These are phyloP conservation scores for Lecanoromycetidae sp. DNA, from an alignment of 2,329 filamentous ascomycete genomes.

Conservation along the genomic window DNA sequence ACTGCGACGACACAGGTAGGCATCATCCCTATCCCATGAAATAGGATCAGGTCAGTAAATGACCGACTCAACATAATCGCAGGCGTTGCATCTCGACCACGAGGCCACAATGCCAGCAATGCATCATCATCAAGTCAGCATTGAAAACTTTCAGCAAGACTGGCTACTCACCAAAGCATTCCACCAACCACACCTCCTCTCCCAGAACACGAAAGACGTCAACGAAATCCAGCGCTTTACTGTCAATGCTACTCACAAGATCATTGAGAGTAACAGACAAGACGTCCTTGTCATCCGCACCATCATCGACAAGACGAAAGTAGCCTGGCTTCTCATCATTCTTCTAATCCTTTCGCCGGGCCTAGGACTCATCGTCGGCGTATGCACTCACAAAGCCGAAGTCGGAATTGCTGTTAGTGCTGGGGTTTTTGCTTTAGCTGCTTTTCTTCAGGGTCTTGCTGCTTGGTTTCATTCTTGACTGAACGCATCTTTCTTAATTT, in stretches of 20 bases:
- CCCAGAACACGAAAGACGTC: background rate
- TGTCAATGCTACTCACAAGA: background rate
- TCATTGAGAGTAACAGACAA: background rate
- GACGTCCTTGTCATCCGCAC: background rate
- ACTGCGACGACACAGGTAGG: background rate
- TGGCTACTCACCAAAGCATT: background rate
- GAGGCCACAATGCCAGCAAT: background rate
- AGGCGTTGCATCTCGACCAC: background rate
- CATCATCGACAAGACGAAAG: constrained; percentile 7
- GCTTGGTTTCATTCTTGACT: constrained; percentile 9
- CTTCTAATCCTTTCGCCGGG: constrained; percentile 10
- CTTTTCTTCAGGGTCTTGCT: constrained; percentile 11
- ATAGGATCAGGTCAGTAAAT: background rate
- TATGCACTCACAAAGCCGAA: background rate
- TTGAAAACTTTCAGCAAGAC: background rate
- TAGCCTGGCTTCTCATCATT: constrained; percentile 10
- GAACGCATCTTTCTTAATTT: too few relatives aligned
- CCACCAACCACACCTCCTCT: background rate
- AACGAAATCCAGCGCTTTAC: background rate
- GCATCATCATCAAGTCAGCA: too few relatives aligned
- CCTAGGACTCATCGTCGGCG: constrained; percentile 5
- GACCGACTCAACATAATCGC: background rate
- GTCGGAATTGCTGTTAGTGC: constrained; percentile 11
- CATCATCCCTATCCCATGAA: background rate
- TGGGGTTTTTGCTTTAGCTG: constrained; percentile 10